Conservation (phyloP, 305 asterid genomes). For the Coffea humblotiana region DNA sequence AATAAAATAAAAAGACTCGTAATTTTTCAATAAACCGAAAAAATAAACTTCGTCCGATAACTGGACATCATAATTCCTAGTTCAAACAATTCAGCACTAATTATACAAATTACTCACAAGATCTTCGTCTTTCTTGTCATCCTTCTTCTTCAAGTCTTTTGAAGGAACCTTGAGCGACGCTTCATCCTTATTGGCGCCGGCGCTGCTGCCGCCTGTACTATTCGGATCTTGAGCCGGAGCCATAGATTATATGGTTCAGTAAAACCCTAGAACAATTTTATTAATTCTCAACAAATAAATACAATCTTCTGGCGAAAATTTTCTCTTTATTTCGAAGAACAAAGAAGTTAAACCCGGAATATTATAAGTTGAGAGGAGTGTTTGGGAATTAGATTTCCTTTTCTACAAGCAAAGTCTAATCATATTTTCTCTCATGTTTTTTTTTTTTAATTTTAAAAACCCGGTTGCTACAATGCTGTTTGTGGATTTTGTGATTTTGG, state of each 20-base stretch:
- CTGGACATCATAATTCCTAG: background rate
- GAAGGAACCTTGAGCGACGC: constrained; percentile 55
- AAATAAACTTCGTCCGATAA: background rate
- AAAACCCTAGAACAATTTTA: background rate
- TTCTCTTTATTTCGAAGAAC: background rate
- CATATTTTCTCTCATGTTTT: background rate
- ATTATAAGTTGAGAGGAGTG: background rate
- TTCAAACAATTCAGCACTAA: background rate
- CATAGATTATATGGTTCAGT: background rate
- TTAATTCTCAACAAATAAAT: background rate
- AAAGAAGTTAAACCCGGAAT: background rate
- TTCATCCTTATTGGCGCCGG: constrained; percentile 53
- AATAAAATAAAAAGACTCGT: background rate
- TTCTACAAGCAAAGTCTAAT: background rate
- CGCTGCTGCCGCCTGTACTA: constrained; percentile 24
- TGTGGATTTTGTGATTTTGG: background rate
- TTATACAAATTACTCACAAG: constrained; percentile 54
- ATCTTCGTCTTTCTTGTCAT: constrained; percentile 90
- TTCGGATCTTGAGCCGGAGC: constrained; percentile 9
- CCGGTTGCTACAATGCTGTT: background rate
- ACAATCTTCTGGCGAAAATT: background rate
- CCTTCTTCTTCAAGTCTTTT: constrained; percentile 80
- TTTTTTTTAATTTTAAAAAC: background rate
- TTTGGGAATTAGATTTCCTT: background rate
- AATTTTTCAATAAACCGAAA: background rate